Evolutionary conservation across 176 grass and related monocot species (phyloP).

Genomic region (Sorghum bicolor): Sorghum_bicolor_NCBIv3 NC_012872.2:64025001-64025500

Average conservation of each 20-base stretch:
- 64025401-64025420: neutral
- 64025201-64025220: neutral
- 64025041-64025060: too few relatives aligned
- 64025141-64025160: neutral
- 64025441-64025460: neutral
- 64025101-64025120: too few relatives aligned
- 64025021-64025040: too few relatives aligned
- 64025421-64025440: neutral
- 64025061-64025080: too few relatives aligned
- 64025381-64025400: neutral
- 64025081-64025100: too few relatives aligned
- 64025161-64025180: neutral
- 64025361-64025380: neutral
- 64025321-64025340: neutral
- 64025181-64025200: neutral
- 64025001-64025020: too few relatives aligned
- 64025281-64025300: neutral
- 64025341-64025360: neutral
- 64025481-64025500: neutral
- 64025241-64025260: neutral
- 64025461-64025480: neutral
- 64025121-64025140: too few relatives aligned
- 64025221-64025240: neutral
- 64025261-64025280: neutral
- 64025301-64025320: neutral